These are phyloP conservation scores for Microthlaspi erraticum DNA, from an alignment of 345 rosid species.

Conservation along the genomic window DNA sequence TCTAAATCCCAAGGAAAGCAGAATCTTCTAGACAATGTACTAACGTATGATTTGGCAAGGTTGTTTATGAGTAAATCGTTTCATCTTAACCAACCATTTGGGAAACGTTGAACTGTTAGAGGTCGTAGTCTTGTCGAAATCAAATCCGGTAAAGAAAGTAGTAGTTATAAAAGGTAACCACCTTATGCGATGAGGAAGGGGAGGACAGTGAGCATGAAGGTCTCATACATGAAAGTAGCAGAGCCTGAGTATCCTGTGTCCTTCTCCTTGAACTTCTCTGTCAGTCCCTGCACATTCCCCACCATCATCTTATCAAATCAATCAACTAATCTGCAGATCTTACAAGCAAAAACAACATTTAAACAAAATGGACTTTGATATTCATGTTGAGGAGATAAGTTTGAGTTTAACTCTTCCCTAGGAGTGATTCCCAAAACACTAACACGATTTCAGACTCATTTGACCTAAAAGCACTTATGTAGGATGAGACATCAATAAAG, in stretches of 20 bases:
- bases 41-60: no score
- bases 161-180: no score
- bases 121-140: no score
- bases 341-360: neutral
- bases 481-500: slow-evolving; percentile 7
- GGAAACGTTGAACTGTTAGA: no score
- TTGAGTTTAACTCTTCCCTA: neutral
- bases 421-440: neutral
- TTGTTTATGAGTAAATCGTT: no score
- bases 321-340: neutral
- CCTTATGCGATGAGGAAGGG: slow-evolving; percentile 82
- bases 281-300: slow-evolving; percentile 66
- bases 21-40: no score
- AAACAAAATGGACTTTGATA: slow-evolving; percentile 10
- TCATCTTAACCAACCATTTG: no score
- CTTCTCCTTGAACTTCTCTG: slow-evolving; percentile 91
- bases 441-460: neutral
- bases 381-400: neutral
- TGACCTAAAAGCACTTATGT: neutral
- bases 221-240: slow-evolving; percentile 77
- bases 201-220: slow-evolving; percentile 84
- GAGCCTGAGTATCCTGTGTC: slow-evolving; percentile 71
- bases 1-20: no score
- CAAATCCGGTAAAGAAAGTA: no score
- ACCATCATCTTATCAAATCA: slow-evolving; percentile 10